phyloP scores from a whole-genome alignment of 2,329 filamentous ascomycete genomes.

The Mycosphaerella sp. region DNA sequence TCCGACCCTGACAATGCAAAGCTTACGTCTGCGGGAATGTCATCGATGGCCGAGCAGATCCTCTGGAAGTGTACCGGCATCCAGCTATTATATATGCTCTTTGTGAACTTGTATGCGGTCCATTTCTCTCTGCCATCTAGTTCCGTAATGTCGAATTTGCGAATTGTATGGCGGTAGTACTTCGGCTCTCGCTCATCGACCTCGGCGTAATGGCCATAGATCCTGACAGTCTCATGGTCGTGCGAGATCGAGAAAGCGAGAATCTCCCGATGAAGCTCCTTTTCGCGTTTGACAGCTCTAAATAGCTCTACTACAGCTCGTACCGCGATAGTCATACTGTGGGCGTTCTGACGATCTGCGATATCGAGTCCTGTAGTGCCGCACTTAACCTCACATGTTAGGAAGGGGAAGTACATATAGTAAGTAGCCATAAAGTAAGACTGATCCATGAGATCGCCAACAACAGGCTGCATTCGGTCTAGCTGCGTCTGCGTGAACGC shows the following conservation, averaged over 20 bases:
- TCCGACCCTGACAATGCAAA: slow-evolving; percentile 14
- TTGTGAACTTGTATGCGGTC: slow-evolving; percentile 20
- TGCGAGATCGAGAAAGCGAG: slow-evolving; percentile 18
- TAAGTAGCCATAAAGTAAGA: slow-evolving; percentile 32
- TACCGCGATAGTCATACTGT: slow-evolving; percentile 20
- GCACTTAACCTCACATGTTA: slow-evolving; percentile 24
- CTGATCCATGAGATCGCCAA: slow-evolving; percentile 16
- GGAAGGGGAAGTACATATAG: slow-evolving; percentile 24
- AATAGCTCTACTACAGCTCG: slow-evolving; percentile 21
- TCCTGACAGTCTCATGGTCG: slow-evolving; percentile 6
- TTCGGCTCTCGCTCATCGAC: slow-evolving; percentile 10
- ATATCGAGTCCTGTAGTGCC: slow-evolving; percentile 18
- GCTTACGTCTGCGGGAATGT: slow-evolving; percentile 15
- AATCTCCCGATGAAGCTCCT: slow-evolving; percentile 14
- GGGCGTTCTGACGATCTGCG: slow-evolving; percentile 25
- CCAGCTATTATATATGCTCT: slow-evolving; percentile 19
- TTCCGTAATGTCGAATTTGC: slow-evolving; percentile 14
- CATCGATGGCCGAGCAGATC: slow-evolving; percentile 19
- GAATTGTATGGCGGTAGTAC: slow-evolving; percentile 20
- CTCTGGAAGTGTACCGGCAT: slow-evolving; percentile 15
- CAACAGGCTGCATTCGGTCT: slow-evolving; percentile 24
- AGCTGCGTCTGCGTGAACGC: slow-evolving; percentile 19
- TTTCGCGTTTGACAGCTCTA: slow-evolving; percentile 32
- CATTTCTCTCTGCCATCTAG: slow-evolving; percentile 13
- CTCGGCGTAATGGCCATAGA: slow-evolving; percentile 16